Evolutionary conservation across 2,329 filamentous ascomycete species (phyloP), one percentile per base, ranked within the genome.

Genomic region (Aurifilum marmelostoma): DNA sequence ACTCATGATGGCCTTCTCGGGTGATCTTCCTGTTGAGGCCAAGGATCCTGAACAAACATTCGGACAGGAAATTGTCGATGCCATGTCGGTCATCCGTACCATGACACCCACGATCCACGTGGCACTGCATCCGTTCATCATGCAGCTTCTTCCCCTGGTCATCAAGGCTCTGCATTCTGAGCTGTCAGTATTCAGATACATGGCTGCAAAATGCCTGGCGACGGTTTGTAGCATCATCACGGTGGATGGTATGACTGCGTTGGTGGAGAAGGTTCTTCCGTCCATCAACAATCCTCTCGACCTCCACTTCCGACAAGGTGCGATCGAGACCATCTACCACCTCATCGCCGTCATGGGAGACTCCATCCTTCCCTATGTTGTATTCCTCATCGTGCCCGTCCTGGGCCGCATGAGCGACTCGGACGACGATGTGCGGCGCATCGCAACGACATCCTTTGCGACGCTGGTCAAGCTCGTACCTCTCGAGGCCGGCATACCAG

Each of bases 321-420:
- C 93, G 7, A 96, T 97, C 68, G 96, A 99, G 80, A 93, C 90
- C 74, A 92, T 99, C 70, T 99, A 99, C 77, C 96, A 99, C 79
- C 84, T 99, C 69, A 99, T 99, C 72, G 93, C 97, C 70, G 94
- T 97, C 65, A 99, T 99, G 96, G 96, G 97, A 71, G 96, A 98
- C 77, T 88, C 89, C 50, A 99, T 99, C 68, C 82, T 99, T 39
- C 96, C 97, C 3, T 99, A 99, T 76, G 96, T 99, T 72, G 97
- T 99, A 75, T 99, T 99, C 88, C 88, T 99, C 73, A 97, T 99
- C 69, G 97, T 98, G 16, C 96, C 96, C 18, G 96, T 99, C 4
- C 86, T 99, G 64, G 96, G 96, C 66, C 91, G 96, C 59, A 99
- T 99, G 96, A 98, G 96, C 77, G 96, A 99, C 78, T 97, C 95